Percentiles rank a stretch among this genome's conserved stretches.
Evolutionary conservation across 495 filamentous ascomycete species (phyloP).

Genomic region (Diplogelasinospora grovesii): DNA sequence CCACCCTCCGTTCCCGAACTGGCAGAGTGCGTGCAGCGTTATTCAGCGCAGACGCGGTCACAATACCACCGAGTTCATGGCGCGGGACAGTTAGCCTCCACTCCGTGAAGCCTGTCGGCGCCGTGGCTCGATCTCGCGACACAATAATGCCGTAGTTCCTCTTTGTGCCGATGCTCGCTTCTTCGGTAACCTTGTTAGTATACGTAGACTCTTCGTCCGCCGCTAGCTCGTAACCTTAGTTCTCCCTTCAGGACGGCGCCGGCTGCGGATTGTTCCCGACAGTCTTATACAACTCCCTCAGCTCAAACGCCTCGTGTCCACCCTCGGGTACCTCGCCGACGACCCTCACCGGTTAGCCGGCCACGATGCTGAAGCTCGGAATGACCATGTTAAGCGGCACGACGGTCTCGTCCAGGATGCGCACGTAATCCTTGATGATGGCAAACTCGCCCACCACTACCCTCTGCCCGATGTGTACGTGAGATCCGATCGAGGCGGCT

Average conservation of each 20-base stretch:
- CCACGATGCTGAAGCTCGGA: constrained; percentile 80
- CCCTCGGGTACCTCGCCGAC: constrained; percentile 84
- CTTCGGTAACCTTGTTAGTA: too few species aligned
- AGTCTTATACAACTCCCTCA: constrained; percentile 47
- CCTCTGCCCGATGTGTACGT: constrained; percentile 73
- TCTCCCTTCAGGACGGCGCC: constrained; percentile 24
- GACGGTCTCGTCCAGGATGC: constrained; percentile 74
- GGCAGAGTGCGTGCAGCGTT: too few species aligned
- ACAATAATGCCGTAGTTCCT: too few species aligned
- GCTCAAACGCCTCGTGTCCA: constrained; percentile 52
- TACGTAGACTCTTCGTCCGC: too few species aligned
- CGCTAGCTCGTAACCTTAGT: too few species aligned
- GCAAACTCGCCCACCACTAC: constrained; percentile 74
- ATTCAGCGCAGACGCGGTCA: too few species aligned
- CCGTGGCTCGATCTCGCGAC: too few species aligned
- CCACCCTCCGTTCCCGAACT: too few species aligned
- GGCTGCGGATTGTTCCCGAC: constrained; percentile 46
- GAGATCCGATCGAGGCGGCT: constrained; percentile 69
- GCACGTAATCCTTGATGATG: constrained; percentile 85
- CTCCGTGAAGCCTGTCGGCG: too few species aligned
- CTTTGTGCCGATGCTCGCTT: too few species aligned
- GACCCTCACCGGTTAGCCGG: constrained; percentile 71
- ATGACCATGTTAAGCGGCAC: constrained; percentile 86
- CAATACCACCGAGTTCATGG: too few species aligned
- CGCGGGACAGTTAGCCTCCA: too few species aligned